These are phyloP conservation scores for Guadua angustifolia DNA, from an alignment of 176 grass and related monocot genomes.

Conservation along the genomic window DNA sequence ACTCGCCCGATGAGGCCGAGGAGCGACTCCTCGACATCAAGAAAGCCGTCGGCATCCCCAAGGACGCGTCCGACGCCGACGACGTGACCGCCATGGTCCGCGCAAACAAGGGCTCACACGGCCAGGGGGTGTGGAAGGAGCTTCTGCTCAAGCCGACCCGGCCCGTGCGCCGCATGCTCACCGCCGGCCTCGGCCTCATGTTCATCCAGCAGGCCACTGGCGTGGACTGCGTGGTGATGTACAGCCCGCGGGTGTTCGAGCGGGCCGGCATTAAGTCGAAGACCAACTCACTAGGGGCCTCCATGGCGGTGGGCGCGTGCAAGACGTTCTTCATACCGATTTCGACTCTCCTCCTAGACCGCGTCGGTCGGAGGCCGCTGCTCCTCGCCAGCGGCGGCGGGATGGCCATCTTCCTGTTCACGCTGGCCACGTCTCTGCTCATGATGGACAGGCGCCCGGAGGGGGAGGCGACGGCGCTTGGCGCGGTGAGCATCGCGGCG, in stretches of 20 bases:
- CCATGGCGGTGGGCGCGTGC: conserved; percentile 79
- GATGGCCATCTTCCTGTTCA: conserved; percentile 75
- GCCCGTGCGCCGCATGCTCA: conserved; percentile 69
- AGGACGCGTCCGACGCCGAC: conserved; percentile 19
- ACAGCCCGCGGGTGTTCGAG: conserved; percentile 78
- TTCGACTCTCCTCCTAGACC: conserved; percentile 76
- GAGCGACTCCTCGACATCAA: conserved; percentile 71
- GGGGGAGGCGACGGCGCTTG: conserved; percentile 50
- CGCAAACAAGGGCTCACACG: background rate
- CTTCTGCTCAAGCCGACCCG: conserved; percentile 64
- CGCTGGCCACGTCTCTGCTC: conserved; percentile 55
- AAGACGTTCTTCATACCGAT: conserved; percentile 85
- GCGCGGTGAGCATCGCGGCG: conserved; percentile 64
- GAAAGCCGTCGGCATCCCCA: conserved; percentile 63
- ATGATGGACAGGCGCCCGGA: conserved; percentile 52
- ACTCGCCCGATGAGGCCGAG: conserved; percentile 65
- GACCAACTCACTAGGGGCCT: conserved; percentile 60
- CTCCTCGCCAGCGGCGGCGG: conserved; percentile 74
- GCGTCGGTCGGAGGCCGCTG: conserved; percentile 76
- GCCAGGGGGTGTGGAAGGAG: conserved; percentile 69
- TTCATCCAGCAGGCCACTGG: conserved; percentile 96
- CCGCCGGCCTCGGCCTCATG: conserved; percentile 68
- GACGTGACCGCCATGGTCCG: conserved; percentile 43
- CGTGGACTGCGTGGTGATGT: conserved; percentile 87
- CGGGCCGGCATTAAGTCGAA: conserved; percentile 63